Evolutionary conservation across 148 eudicot genomes (phyloP), one percentile per base, ranked within the genome.

Genomic region (Linanthus parryae): DNA sequence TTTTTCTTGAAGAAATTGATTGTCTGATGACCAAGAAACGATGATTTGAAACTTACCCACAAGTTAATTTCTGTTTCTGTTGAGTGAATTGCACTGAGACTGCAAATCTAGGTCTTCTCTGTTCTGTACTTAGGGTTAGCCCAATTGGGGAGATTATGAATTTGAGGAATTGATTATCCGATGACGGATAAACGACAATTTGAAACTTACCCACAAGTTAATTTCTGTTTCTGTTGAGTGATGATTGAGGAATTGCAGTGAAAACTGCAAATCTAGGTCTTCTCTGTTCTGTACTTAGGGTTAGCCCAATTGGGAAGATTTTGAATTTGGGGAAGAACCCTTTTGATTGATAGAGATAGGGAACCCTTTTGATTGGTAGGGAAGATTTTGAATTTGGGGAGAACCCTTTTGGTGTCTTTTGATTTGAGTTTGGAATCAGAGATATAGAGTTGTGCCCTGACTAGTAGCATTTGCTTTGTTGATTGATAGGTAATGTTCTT

Each of bases 401-500:
- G n/a, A n/a, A n/a, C 36, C 7, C 10, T 18, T 31, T 30, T 19
- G 9, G 12, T 50, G 17, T 3, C 29, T 10, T 27, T 14, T 19
- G 44, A 7, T 21, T 2, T 45, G 20, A 21, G 31, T 57, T 21
- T 15, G 30, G 6, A 40, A 44, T 22, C 10, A 21, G 8, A 22
- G 5, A 26, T 44, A 21, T 14, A 43, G 25, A 30, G 17, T 15
- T 34, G 35, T 20, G 14, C 57, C 35, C 48, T 27, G 28, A 41
- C 59, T 44, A 52, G 54, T 43, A 29, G 40, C n/a, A 39, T 30
- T 50, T 34, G 11, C 26, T 23, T 30, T 35, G 37, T 13, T 43
- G 30, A 68, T 44, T 69, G 41, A 15, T 42, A 91, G 98, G 95
- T 70, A 91, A 91, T 50, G 84, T 91, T 44, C 86, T 91, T 44